These are phyloP conservation scores for Hypoxylon sp. DNA, from an alignment of 2,329 filamentous ascomycete genomes.

Conservation along the genomic window DNA sequence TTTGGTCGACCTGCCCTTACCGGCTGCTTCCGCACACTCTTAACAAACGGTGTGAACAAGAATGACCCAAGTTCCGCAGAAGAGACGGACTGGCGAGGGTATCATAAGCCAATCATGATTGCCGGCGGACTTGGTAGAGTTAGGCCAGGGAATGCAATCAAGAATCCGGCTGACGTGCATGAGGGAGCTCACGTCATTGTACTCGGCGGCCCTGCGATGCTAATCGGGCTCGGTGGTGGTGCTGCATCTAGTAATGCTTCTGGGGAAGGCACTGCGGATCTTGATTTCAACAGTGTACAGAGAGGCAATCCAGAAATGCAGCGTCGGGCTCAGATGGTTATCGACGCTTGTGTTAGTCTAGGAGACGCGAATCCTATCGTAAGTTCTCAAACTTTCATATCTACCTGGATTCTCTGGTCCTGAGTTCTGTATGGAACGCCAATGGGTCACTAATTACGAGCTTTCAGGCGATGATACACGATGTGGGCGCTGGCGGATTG, in stretches of 20 bases:
- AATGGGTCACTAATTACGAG: constrained; percentile 4
- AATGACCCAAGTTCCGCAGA: constrained; percentile 59
- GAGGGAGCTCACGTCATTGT: constrained; percentile 91
- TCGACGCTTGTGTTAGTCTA: constrained; percentile 91
- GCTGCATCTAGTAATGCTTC: constrained; percentile 93
- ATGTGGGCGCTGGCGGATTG: constrained; percentile 93
- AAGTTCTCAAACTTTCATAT: neutral
- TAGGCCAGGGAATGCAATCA: constrained; percentile 89
- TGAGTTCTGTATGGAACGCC: neutral
- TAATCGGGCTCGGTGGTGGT: constrained; percentile 95
- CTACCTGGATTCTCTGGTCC: neutral
- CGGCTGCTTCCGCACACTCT: constrained; percentile 92
- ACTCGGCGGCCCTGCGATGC: constrained; percentile 95
- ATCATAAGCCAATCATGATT: constrained; percentile 91
- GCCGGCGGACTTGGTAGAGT: constrained; percentile 96
- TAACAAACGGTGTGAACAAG: constrained; percentile 74
- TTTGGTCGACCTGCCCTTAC: constrained; percentile 91
- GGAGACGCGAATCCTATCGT: constrained; percentile 86
- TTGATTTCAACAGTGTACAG: constrained; percentile 98
- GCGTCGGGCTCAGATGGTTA: constrained; percentile 95
- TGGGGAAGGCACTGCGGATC: constrained; percentile 88
- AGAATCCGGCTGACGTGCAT: constrained; percentile 82
- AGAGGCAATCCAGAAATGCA: constrained; percentile 98
- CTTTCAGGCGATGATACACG: constrained; percentile 86
- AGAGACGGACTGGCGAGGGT: constrained; percentile 82